These are phyloP conservation scores for Nakaseomyces kungkrabaensis DNA, from an alignment of 1,139 yeast genomes.

Conservation along the genomic window DNA sequence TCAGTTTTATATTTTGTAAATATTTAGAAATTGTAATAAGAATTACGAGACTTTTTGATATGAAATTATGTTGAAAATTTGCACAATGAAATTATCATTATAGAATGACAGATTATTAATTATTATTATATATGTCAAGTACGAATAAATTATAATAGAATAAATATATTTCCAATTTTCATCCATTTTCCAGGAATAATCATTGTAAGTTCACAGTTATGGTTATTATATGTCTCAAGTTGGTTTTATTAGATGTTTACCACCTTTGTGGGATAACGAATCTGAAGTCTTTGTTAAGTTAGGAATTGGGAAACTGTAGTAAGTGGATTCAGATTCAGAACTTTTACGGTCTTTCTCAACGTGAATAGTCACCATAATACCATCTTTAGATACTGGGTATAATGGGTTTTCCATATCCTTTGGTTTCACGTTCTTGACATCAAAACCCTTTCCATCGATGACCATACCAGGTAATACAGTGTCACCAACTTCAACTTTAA, in stretches of 20 bases:
- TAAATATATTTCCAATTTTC: no score
- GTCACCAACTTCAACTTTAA: conserved; percentile 24
- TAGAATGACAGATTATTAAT: no score
- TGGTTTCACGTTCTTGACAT: conserved; percentile 10
- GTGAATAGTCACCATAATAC: conserved; percentile 60
- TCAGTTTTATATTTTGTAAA: no score
- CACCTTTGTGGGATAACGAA: conserved; percentile 16
- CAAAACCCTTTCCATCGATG: conserved; percentile 5
- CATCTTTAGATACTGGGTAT: conserved; percentile 47
- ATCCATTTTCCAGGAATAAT: no score
- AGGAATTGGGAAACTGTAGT: conserved; percentile 66
- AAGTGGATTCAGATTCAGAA: conserved; percentile 45
- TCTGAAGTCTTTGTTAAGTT: conserved; percentile 29
- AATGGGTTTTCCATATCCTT: conserved; percentile 19
- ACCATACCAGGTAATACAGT: conserved; percentile 28
- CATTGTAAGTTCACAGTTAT: no score
- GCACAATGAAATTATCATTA: no score
- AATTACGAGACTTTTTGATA: no score
- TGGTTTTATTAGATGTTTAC: conserved; percentile 12
- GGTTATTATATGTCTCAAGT: not conserved
- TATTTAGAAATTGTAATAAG: no score
- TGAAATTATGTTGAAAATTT: no score
- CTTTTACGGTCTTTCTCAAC: conserved; percentile 56
- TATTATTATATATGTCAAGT: no score
- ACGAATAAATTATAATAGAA: no score